Evolutionary conservation across 1,284 basidiomycete genomes (phyloP).

Genomic region (Exobasidium cylindrosporum): DNA sequence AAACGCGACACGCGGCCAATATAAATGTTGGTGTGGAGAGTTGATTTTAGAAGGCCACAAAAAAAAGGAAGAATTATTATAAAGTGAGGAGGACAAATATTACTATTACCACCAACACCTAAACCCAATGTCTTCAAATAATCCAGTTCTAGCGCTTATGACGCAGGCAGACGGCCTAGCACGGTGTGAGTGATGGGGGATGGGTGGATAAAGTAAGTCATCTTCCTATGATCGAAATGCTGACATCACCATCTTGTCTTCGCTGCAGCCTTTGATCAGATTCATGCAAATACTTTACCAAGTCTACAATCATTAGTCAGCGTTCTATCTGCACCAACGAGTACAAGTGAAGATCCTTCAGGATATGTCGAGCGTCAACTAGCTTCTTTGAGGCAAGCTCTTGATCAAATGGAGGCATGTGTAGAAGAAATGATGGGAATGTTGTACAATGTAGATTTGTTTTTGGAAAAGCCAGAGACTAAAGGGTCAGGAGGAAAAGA

Average conservation of each 20-base stretch:
- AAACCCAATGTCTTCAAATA: no score
- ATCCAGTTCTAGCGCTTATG: slow-evolving; percentile 27
- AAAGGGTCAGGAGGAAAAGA: slow-evolving; percentile 25
- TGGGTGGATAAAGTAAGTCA: neutral
- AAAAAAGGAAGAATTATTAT: no score
- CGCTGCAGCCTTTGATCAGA: slow-evolving; percentile 3
- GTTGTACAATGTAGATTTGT: slow-evolving; percentile 39
- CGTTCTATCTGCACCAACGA: neutral
- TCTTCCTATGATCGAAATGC: slow-evolving; percentile 11
- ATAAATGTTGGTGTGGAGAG: no score
- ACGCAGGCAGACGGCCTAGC: slow-evolving; percentile 26
- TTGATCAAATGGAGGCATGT: slow-evolving; percentile 19
- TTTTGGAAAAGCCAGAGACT: slow-evolving; percentile 18
- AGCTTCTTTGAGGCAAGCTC: slow-evolving; percentile 16
- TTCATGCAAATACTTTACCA: slow-evolving; percentile 1
- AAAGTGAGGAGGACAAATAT: no score
- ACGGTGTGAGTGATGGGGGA: slow-evolving; percentile 19
- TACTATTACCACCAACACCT: no score
- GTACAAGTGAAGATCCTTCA: neutral
- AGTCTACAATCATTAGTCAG: neutral
- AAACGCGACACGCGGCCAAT: no score
- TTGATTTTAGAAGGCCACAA: no score
- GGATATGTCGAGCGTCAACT: slow-evolving; percentile 13
- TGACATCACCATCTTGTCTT: neutral
- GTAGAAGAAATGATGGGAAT: slow-evolving; percentile 26